Base-by-base conservation (phyloP, 345 rosid species). In the Cardiospermum halicacabum region DNA sequence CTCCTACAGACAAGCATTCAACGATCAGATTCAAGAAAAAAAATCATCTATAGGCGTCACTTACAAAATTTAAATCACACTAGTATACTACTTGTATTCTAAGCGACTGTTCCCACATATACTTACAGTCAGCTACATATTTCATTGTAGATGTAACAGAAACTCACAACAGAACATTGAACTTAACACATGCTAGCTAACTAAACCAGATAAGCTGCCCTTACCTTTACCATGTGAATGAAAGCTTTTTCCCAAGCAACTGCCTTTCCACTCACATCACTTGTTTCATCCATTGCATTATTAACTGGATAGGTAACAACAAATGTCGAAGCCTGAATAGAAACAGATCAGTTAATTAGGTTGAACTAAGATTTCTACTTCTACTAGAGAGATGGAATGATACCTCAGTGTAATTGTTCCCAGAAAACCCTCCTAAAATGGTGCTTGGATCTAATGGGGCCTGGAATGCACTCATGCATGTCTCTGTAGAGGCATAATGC, bases 391-490 rank as follows among this genome's bases (percentile, higher is more conserved):
- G 65, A 39, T 66, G 74, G 77, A 74, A 22, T 66, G 72, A 74
- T 84, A 91, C 98, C 97, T 91, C 96, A 7, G 89, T 82, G 72
- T 81, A 91, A 72, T 85, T 88, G 75, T 78, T 86, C 74, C 95
- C 91, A 26, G 88, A 73, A 75, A 93, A 93, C 43, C 97, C 99
- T 71, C 99, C 99, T 72, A 93, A 73, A 56, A 81, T 85, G 55
- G 97, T 88, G 81, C 92, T 93, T 73, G 99, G 99, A 80, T 91
- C 97, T 71, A 91, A 86, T 47, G 98, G 99, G 37, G 87, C 99
- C 77, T 93, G 68, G 77, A 91, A 93, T 67, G 99, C 97, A 72
- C 97, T 88, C 78, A 83, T 58, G 70, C 99, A 93, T 57, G 75
- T 54, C 57, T 88, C 99, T 65, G 95, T 69, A 62, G 97, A 84